Evolutionary conservation across 768 basidiomycete species (phyloP), one percentile per base, ranked within the genome.

Genomic region (Mycena rebaudengoi): DNA sequence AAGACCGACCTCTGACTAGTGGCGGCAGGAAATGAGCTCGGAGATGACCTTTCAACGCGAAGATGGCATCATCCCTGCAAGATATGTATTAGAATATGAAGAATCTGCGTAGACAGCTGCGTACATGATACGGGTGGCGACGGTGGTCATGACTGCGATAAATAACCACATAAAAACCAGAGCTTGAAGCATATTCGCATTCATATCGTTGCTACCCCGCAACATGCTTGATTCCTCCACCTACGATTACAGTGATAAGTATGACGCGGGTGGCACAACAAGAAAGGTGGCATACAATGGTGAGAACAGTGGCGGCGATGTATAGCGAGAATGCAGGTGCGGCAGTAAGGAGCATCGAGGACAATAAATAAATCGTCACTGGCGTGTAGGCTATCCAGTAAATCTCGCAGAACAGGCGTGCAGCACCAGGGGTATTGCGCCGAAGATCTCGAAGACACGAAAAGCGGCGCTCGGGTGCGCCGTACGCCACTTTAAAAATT

Each of bases 21-120:
- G 70, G 70, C 0, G 83, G 84, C 16, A 80, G 63, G 55, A 82
- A 82, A 58, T 80, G 69, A 5, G 73, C 71, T 44, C 80, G 76
- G 2, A 83, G 69, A 41, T 75, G 73, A 1, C 73, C 78, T 11
- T 59, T 68, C 35, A 80, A 49, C 48, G 46, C 16, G 57, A 74
- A 57, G 44, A 63, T 59, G 23, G 65, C 56, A 67, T 76, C 66
- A 12, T 55, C 51, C 29, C 66, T 58, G 32, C 4, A 7, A 45
- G 7, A 46, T 40, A 39, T 18, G 46, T 32, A 59, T 44, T 25
- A 39, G 4, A 3, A 33, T 13, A 14, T 10, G 14, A 37, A 26
- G 18, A 29, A 18, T 28, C n/a, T 23, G 25, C 5, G 23, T 7
- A 49, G 23, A 29, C 53, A 45, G n/a, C 30, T 12, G 45, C 52